Percentiles rank a stretch among this genome's conserved stretches.
Evolutionary conservation across 2,329 filamentous ascomycete genomes (phyloP).

Genomic region (Apiospora malaysiana): DNA sequence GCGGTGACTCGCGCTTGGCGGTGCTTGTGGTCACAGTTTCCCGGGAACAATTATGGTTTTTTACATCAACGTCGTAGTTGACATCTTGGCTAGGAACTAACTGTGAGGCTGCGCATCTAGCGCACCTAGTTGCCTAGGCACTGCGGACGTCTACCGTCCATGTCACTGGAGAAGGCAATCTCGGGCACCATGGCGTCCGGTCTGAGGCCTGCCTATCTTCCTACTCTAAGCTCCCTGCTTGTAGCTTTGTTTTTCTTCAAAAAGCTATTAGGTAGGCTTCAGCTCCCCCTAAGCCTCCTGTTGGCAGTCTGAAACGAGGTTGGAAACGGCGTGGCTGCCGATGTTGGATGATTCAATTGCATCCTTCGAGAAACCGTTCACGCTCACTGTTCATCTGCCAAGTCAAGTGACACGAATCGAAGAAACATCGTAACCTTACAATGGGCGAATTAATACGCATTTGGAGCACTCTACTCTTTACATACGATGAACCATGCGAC

Average conservation of each 20-base stretch:
- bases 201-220: slow-evolving; percentile 18
- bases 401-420: neutral
- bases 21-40: neutral
- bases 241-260: neutral
- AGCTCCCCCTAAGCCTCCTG: neutral
- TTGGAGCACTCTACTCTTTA: too few relatives aligned
- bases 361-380: neutral
- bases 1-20: neutral
- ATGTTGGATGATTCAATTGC: neutral
- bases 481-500: slow-evolving; percentile 4
- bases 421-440: neutral
- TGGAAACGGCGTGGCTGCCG: neutral
- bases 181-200: neutral
- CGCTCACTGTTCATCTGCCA: neutral
- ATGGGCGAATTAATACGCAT: neutral
- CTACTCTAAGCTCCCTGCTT: neutral
- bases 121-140: too few relatives aligned
- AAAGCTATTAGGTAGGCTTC: neutral
- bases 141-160: neutral
- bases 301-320: neutral
- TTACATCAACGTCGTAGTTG: neutral
- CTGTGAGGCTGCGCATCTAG: neutral
- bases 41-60: neutral
- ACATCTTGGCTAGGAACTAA: neutral
- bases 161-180: slow-evolving; percentile 5